phyloP scores from a whole-genome alignment of 768 basidiomycete species.

The Panaeolus papilionaceus region DNA sequence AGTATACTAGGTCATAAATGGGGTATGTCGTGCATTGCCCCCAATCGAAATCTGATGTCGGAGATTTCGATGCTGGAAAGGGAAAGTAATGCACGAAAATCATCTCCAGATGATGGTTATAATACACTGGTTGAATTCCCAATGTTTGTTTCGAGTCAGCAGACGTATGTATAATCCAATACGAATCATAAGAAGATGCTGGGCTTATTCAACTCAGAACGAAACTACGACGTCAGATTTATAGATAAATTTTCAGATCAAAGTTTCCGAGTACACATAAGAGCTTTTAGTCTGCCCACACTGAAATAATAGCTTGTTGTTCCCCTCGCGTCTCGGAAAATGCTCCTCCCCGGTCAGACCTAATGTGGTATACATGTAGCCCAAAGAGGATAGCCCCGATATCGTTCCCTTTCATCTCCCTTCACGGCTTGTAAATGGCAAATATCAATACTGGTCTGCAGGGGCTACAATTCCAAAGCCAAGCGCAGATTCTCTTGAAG shows the following conservation, averaged over 20 bases:
- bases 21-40: neutral
- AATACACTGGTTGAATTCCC: neutral
- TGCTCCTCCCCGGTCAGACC: neutral
- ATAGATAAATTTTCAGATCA: no score
- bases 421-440: neutral
- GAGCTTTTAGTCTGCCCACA: no score
- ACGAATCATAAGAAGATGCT: no score
- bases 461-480: no score
- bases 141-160: neutral
- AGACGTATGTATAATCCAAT: neutral
- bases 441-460: neutral
- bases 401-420: neutral
- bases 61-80: neutral
- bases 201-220: no score
- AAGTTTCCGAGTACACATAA: no score
- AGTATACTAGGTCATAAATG: neutral
- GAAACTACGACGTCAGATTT: no score
- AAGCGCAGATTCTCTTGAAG: no score
- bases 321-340: neutral
- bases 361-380: neutral
- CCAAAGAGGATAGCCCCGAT: neutral
- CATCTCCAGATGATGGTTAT: slow-evolving; percentile 7
- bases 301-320: no score
- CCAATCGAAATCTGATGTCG: neutral
- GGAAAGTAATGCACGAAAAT: slow-evolving; percentile 10